Base-by-base conservation (phyloP, 2,329 filamentous ascomycete species). In the Aphanocladium album region DNA sequence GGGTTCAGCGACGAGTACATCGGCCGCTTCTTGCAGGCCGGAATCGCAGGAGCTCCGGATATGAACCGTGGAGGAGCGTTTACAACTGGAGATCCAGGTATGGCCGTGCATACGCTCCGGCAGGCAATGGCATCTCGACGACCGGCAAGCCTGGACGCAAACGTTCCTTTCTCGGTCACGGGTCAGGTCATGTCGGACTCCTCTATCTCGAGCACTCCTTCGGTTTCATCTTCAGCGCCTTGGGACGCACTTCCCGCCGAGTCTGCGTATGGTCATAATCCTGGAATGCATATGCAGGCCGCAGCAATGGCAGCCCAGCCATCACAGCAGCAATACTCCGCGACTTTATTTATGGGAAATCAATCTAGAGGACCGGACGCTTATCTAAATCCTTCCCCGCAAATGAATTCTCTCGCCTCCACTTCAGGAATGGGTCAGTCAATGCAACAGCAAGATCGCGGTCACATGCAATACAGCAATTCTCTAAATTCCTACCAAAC, bases 1-100 rank as follows among this genome's bases (percentile, higher is more conserved):
- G 87, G 88, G 3, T 74, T 89, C 23, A 71, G 75, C 46, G 82
- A 87, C 62, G 74, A 79, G 8, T 80, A 83, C 47, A 80, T 89
- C 61, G 73, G 79, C 52, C 70, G 70, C 47, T 78, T 71, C 60
- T 62, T 79, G 12, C 72, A 75, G 43, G 60, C 64, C 17, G 61
- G 51, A 4, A 41, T 39, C 11, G 41, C 33, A 5, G 52, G 35
- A 12, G 39, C 25, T 5, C 35, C 52, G 12, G 46, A 45, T 19
- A 43, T 51, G 52, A 56, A 11, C 16, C 52, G 37, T 11, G 37
- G 41, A 14, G 60, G 57, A n/a, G 45, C 23, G 14, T 50, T 27
- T 60, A 37, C 37, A 49, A 25, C 57, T 16, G 45, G 45, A n/a
- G 68, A 69, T 45, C 62, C 66, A 5, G 64, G 68, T 21, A 61